Evolutionary conservation across 225 moss, liverwort and hornwort genomes (phyloP).

Genomic region (Thuidium tamariscinum): DNA sequence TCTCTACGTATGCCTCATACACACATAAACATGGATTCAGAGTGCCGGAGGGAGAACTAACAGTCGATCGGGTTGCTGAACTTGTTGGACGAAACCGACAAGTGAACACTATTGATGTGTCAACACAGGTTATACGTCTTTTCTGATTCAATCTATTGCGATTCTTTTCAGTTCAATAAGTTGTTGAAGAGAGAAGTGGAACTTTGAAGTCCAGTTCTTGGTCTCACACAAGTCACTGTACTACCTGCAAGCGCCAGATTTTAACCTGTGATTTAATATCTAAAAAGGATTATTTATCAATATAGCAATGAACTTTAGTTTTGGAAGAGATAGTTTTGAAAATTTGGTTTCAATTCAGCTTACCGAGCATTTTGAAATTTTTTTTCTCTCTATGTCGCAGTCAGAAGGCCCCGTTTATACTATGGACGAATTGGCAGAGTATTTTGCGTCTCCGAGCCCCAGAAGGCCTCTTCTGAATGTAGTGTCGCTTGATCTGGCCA

Average conservation of each 20-base stretch:
- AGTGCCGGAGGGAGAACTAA: constrained; percentile 50
- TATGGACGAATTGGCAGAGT: constrained; percentile 58
- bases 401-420: constrained; percentile 60
- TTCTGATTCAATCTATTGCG: not conserved
- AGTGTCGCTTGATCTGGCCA: constrained; percentile 59
- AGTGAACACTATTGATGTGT: constrained; percentile 68
- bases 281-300: not conserved
- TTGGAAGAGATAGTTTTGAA: not conserved
- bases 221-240: not conserved
- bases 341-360: not conserved
- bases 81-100: constrained; percentile 55
- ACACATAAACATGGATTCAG: constrained; percentile 15
- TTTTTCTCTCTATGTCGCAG: constrained; percentile 12
- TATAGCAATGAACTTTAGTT: not conserved
- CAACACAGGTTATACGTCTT: constrained; percentile 40
- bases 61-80: constrained; percentile 52
- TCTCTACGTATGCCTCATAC: not conserved
- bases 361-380: not conserved
- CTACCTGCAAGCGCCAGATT: not conserved
- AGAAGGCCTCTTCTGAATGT: constrained; percentile 66
- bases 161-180: not conserved
- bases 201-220: not conserved
- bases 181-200: not conserved
- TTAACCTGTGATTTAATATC: not conserved
- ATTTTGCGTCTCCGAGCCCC: constrained; percentile 50